Conservation (phyloP, 2,329 filamentous ascomycete genomes). For the Penicillium sp. region DNA sequence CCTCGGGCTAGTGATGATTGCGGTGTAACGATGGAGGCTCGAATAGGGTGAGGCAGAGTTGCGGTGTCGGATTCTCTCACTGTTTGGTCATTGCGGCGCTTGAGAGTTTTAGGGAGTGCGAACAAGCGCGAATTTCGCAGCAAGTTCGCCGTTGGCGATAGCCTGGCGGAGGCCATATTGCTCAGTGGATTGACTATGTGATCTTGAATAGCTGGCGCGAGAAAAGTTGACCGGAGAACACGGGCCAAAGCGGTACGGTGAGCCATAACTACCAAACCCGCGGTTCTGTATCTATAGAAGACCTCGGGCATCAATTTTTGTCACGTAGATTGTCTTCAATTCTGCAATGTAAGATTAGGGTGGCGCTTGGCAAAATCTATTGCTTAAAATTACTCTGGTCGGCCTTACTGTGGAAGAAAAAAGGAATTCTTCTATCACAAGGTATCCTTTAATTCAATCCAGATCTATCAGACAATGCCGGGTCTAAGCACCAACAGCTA, state of each 20-base stretch:
- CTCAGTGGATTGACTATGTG: slow-evolving; percentile 17
- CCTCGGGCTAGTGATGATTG: slow-evolving; percentile 62
- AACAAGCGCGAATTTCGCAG: slow-evolving; percentile 84
- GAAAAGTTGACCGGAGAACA: slow-evolving; percentile 29
- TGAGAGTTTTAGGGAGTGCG: slow-evolving; percentile 68
- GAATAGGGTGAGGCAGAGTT: slow-evolving; percentile 69
- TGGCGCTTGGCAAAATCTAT: not conserved
- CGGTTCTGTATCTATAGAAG: slow-evolving; percentile 9
- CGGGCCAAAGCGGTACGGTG: slow-evolving; percentile 24
- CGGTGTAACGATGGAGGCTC: slow-evolving; percentile 73
- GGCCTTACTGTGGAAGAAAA: not conserved
- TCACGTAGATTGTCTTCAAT: not conserved
- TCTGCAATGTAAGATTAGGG: not conserved
- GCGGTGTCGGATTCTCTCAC: slow-evolving; percentile 55
- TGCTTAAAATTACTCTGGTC: not conserved
- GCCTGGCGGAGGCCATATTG: slow-evolving; percentile 38
- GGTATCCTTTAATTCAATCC: not conserved
- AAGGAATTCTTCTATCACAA: not conserved
- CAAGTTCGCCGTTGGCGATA: slow-evolving; percentile 57
- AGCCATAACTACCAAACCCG: slow-evolving; percentile 13
- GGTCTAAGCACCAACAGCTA: slow-evolving; percentile 26
- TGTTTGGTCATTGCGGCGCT: slow-evolving; percentile 48
- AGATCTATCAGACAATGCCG: not conserved
- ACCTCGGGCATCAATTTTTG: not conserved
- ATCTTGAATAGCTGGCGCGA: slow-evolving; percentile 17